Conservation (phyloP, 2,329 filamentous ascomycete genomes). For the Trichoderma atrobrunneum region DNA sequence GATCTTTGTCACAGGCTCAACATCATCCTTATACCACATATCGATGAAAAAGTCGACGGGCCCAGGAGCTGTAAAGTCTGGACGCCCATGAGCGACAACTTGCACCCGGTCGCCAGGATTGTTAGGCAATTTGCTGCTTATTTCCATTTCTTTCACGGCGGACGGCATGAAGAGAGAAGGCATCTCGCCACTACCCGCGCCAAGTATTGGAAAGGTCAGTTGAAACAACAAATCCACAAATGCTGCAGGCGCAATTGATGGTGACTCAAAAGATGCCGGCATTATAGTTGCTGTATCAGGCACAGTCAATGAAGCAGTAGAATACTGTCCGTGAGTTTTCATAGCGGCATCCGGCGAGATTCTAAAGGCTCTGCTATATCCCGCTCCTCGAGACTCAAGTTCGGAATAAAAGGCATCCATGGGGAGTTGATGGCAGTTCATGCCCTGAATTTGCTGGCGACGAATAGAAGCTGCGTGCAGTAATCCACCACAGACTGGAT, state of each 20-base stretch:
- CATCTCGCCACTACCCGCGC: conserved; percentile 32
- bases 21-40: conserved; percentile 28
- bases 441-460: conserved; percentile 12
- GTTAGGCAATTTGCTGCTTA: conserved; percentile 27
- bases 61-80: conserved; percentile 24
- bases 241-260: conserved; percentile 44
- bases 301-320: conserved; percentile 33
- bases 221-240: conserved; percentile 47
- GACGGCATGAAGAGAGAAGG: conserved; percentile 38
- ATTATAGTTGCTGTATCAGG: conserved; percentile 44
- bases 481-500: conserved; percentile 24
- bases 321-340: conserved; percentile 22
- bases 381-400: conserved; percentile 26
- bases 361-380: conserved; percentile 29
- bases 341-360: conserved; percentile 18
- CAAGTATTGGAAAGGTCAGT: conserved; percentile 38
- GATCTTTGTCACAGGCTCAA: conserved; percentile 35
- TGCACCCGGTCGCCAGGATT: conserved; percentile 30
- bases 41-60: conserved; percentile 37
- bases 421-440: conserved; percentile 14
- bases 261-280: conserved; percentile 44
- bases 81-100: conserved; percentile 28
- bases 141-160: conserved; percentile 32
- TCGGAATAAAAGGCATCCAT: conserved; percentile 28
- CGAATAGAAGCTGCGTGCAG: conserved; percentile 20